phyloP scores from a whole-genome alignment of 2,329 filamentous ascomycete genomes.

The Thielaviopsis cerberus region DNA sequence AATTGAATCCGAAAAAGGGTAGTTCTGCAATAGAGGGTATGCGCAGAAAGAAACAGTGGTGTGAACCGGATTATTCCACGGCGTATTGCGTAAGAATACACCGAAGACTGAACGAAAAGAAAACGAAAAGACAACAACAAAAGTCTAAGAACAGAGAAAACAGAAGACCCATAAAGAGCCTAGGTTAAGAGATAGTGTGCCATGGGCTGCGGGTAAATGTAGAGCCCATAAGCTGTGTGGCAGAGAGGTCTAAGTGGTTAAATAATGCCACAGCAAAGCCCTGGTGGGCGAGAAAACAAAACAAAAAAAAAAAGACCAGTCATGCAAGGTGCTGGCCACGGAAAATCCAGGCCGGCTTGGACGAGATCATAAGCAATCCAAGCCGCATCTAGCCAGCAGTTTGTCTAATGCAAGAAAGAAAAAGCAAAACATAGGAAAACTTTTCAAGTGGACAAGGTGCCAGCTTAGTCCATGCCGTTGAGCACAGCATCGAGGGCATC shows the following conservation, averaged over 20 bases:
- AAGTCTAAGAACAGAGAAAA: neutral
- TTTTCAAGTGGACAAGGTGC: neutral
- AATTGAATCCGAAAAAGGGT: neutral
- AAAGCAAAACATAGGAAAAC: neutral
- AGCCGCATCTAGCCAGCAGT: neutral
- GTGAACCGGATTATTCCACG: neutral
- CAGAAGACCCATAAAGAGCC: neutral
- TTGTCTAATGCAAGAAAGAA: neutral
- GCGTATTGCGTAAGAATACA: neutral
- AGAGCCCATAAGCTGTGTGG: neutral
- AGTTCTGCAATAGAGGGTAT: neutral
- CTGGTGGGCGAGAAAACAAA: neutral
- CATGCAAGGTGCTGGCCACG: neutral
- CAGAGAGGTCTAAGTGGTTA: neutral
- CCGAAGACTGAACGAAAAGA: neutral
- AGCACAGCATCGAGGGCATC: slow-evolving; percentile 40
- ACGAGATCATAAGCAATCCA: slow-evolving; percentile 8
- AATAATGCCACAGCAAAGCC: neutral
- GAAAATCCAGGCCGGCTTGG: neutral
- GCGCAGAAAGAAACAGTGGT: neutral
- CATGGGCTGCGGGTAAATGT: neutral
- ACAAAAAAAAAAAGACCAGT: neutral
- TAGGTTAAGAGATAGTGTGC: neutral
- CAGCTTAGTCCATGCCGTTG: slow-evolving; percentile 25
- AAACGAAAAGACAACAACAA: neutral